Conservation (phyloP, 192 early-diverging fungal genomes). For the Coemansia aciculifera region DNA sequence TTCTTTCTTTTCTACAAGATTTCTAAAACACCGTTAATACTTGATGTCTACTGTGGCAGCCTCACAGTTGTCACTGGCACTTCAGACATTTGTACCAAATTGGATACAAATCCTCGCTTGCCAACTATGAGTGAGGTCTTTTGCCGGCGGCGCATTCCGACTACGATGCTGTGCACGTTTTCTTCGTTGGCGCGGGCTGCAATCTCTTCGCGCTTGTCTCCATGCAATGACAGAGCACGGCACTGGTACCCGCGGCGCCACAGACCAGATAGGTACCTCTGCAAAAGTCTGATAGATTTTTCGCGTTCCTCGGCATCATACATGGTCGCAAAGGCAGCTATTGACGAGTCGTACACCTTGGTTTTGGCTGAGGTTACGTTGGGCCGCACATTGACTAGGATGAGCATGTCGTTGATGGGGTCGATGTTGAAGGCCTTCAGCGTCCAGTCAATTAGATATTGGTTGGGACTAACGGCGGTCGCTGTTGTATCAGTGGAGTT, state of each 20-base stretch:
- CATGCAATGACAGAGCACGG: slow-evolving; percentile 16
- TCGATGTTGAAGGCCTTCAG: slow-evolving; percentile 9
- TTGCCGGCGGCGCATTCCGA: slow-evolving; percentile 15
- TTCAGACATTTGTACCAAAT: not conserved
- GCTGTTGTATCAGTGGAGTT: slow-evolving; percentile 5
- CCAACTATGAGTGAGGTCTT: slow-evolving; percentile 11
- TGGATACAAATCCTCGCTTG: slow-evolving; percentile 8
- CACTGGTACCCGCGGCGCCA: slow-evolving; percentile 13
- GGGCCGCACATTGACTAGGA: slow-evolving; percentile 19
- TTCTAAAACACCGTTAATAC: not conserved
- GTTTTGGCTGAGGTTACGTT: slow-evolving; percentile 15
- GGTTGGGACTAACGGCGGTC: slow-evolving; percentile 1
- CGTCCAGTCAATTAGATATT: slow-evolving; percentile 19
- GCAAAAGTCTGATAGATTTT: slow-evolving; percentile 17
- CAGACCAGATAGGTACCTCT: slow-evolving; percentile 11
- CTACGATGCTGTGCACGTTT: slow-evolving; percentile 13
- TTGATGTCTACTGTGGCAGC: slow-evolving; percentile 6
- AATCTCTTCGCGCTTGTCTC: slow-evolving; percentile 23
- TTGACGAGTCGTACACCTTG: slow-evolving; percentile 13
- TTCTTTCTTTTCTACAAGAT: not conserved
- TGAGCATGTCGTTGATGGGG: slow-evolving; percentile 13
- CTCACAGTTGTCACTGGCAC: slow-evolving; percentile 4
- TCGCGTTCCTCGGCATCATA: slow-evolving; percentile 25
- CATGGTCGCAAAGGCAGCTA: slow-evolving; percentile 16
- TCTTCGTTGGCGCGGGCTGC: not conserved